Base-by-base conservation (phyloP, 1,284 basidiomycete genomes). In the Athelia sp. region DNA sequence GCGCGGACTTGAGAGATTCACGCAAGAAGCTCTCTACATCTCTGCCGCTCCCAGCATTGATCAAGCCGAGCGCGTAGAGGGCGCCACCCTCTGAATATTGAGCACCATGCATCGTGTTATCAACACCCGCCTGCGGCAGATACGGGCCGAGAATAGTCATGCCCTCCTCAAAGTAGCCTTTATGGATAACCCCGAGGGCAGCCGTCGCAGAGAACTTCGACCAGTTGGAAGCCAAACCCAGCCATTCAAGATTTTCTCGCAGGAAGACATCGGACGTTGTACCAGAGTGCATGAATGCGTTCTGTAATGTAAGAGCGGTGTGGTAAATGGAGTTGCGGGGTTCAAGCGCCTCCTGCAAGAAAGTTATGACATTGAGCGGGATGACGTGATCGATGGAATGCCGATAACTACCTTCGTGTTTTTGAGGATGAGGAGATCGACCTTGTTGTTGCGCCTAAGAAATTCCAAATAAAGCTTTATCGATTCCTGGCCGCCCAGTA, bases 121-220 rank as follows among this genome's bases (percentile, higher is more conserved):
- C 84, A 23, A 81, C 83, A 17, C 83, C 87, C 50, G 72, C 75
- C 53, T 82, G 76, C 26, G 95, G 95, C 36, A 98, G 81, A 67
- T 98, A 98, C 0, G 95, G 95, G n/a, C 88, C 87, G 23, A 98
- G 81, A 47, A 98, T 90, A 47, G 84, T 84, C 80, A 90, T 88
- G 47, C 93, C 93, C 65, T 96, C 89, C 58, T 92, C 84, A 61
- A 93, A 90, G 64, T 93, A 94, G 42, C 95, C 95, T 58, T 95
- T 94, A 73, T 98, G 93, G 56, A 98, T 97, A 47, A 98, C 90
- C 58, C 95, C 95, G 21, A 98, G 82, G 8, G 90, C 93, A 21
- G 94, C 93, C 6, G 95, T 97, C 2, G 94, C 91, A 8, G 92
- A 91, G 70, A 98, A 98, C 63, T 98, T 98, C 40, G 92, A 91